Evolutionary conservation across 1,139 yeast species (phyloP).

Genomic region (Pichia sp.): DNA sequence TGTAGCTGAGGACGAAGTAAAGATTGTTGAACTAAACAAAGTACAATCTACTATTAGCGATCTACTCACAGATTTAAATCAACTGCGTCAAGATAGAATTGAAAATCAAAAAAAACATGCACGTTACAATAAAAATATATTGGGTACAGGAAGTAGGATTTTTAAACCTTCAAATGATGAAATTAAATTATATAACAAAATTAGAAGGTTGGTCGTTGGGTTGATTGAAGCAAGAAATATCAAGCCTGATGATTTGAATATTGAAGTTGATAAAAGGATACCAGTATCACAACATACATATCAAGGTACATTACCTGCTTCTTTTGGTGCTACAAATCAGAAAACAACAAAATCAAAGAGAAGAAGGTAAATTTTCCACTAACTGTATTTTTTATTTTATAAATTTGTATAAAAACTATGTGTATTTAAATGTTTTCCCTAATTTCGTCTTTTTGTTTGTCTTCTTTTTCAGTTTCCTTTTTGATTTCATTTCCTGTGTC

Average conservation of each 20-base stretch:
- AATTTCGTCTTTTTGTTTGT: not conserved
- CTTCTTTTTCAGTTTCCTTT: not conserved
- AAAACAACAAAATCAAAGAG: slow-evolving; percentile 19
- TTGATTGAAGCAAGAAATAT: slow-evolving; percentile 30
- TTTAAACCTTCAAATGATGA: slow-evolving; percentile 39
- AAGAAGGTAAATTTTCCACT: slow-evolving; percentile 18
- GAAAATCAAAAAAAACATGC: slow-evolving; percentile 11
- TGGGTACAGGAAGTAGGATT: slow-evolving; percentile 11
- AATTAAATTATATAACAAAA: slow-evolving; percentile 42
- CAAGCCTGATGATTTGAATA: slow-evolving; percentile 26
- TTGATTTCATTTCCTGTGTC: not conserved
- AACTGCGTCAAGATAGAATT: slow-evolving; percentile 45
- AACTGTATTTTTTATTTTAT: not conserved
- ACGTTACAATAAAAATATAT: slow-evolving; percentile 9
- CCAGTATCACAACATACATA: slow-evolving; percentile 74
- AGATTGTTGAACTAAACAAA: slow-evolving; percentile 39
- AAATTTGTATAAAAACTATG: not conserved
- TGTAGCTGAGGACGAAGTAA: slow-evolving; percentile 48
- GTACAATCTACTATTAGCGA: slow-evolving; percentile 52
- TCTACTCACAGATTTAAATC: slow-evolving; percentile 52
- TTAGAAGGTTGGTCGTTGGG: slow-evolving; percentile 44
- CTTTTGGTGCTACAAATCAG: slow-evolving; percentile 21
- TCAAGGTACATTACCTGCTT: slow-evolving; percentile 74
- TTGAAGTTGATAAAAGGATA: slow-evolving; percentile 38
- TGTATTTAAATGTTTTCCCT: not conserved